Evolutionary conservation across 345 rosid genomes (phyloP).

Genomic region (Excoecaria agallocha): DNA sequence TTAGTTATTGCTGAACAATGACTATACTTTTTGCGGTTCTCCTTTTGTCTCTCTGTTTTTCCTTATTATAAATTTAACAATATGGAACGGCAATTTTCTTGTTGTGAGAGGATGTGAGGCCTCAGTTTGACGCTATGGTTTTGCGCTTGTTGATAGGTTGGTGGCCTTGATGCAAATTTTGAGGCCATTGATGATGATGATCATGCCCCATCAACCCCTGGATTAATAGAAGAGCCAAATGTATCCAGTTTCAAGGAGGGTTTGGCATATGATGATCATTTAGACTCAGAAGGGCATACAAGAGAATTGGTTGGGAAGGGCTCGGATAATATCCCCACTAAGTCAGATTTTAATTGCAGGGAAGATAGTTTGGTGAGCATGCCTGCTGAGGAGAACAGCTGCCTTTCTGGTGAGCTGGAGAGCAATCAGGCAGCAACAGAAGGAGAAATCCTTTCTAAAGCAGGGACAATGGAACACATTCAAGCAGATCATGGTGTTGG

Average conservation of each 20-base stretch:
- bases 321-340: conserved; percentile 30
- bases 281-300: conserved; percentile 56
- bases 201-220: conserved; percentile 93
- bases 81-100: not conserved
- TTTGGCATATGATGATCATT: conserved; percentile 59
- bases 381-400: conserved; percentile 35
- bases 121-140: conserved; percentile 6
- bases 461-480: conserved; percentile 29
- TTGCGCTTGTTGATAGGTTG: conserved; percentile 45
- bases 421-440: conserved; percentile 23
- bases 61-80: not conserved
- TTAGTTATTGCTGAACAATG: conserved; percentile 7
- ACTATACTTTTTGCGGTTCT: not conserved
- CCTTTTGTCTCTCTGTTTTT: not conserved
- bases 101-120: not conserved
- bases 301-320: conserved; percentile 31
- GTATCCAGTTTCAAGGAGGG: conserved; percentile 59
- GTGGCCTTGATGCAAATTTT: conserved; percentile 39
- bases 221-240: conserved; percentile 72
- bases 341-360: conserved; percentile 32
- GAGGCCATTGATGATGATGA: conserved; percentile 65
- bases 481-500: conserved; percentile 31
- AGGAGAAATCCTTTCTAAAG: conserved; percentile 27
- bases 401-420: conserved; percentile 27
- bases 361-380: conserved; percentile 20